Evolutionary conservation across 2,329 filamentous ascomycete genomes (phyloP), one percentile per base, ranked within the genome.

Genomic region (Neopestalotiopsis clavispora): DNA sequence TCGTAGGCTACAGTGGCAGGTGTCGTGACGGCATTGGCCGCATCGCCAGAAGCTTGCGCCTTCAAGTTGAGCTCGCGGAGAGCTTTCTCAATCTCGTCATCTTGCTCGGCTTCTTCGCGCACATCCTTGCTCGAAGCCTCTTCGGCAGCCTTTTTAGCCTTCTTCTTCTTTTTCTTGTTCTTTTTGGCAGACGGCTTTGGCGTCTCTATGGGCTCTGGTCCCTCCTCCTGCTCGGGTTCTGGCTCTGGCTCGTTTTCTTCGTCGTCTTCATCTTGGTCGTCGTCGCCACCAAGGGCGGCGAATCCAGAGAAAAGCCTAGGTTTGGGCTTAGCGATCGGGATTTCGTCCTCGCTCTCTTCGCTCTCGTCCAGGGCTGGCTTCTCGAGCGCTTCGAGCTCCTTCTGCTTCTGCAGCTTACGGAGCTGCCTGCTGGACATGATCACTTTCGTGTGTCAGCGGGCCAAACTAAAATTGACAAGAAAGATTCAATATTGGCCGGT

Each of bases 11-110:
- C 70, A 4, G 68, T 32, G 12, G 67, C 67, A 1, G 74, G 60
- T 9, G 58, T 67, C 7, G 70, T 69, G 9, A 60, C 42, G 7
- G 67, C 65, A 1, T 63, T 57, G 56, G 7, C 57, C 17, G 71
- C 68, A 61, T 68, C 65, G 57, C 70, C 56, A 38, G 71, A 57
- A 4, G 70, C 10, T 4, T 74, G 71, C 40, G 72, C 71, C 4
- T 72, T 73, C n/a, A 78, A 64, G 1, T 74, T 70, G 38, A 79
- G 72, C 69, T 78, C 76, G 49, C 69, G 72, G 52, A 90, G 80
- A 2, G 85, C 87, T 68, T 81, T 81, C 72, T 89, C 87, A 66
- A 90, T 89, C 71, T 90, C 87, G 69, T 89, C 87, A 28, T 83
- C 78, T 0, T 78, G 79, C 32, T 75, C 74, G 13, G 68, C 71